A percentile compares a stretch with the other conserved stretches of the same genome.
Evolutionary conservation across 1,139 yeast species (phyloP).

Genomic region (Zygosaccharomyces pseudobailii): DNA sequence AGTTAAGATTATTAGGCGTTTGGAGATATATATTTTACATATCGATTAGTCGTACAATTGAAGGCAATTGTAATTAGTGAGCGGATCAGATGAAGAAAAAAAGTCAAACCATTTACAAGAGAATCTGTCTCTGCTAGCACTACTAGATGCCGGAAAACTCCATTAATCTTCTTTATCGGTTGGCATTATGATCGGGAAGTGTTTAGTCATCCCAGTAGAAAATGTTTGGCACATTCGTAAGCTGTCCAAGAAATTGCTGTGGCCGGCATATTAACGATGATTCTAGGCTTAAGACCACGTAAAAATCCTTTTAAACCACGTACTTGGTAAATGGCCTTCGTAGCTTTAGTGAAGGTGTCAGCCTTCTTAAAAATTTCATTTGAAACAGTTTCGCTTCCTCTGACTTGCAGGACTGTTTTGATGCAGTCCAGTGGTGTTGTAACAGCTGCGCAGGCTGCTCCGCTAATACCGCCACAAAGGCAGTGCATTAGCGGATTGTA

Average conservation of each 20-base stretch:
- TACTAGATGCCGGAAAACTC: neutral
- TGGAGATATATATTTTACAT: constrained; percentile 1
- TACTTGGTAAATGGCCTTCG: constrained; percentile 56
- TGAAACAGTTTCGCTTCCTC: constrained; percentile 37
- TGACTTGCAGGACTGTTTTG: constrained; percentile 76
- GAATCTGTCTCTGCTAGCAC: neutral
- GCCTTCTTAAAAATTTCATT: constrained; percentile 52
- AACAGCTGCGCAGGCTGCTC: constrained; percentile 93
- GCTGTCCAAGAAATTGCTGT: constrained; percentile 99
- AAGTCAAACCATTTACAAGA: constrained; percentile 3
- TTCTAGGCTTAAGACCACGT: constrained; percentile 87
- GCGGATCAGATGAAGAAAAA: neutral
- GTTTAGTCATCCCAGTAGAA: constrained; percentile 12
- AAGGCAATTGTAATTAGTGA: neutral
- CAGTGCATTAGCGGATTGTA: constrained; percentile 93
- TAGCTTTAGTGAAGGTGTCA: constrained; percentile 69
- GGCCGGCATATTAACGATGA: constrained; percentile 89
- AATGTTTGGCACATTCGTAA: constrained; percentile 86
- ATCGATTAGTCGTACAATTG: constrained; percentile 1
- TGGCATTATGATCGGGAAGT: neutral
- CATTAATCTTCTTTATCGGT: neutral
- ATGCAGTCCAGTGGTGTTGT: constrained; percentile 96
- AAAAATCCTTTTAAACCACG: constrained; percentile 70
- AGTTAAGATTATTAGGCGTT: neutral
- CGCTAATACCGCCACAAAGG: constrained; percentile 90